These are phyloP conservation scores for Ustilago bromivora DNA, from an alignment of 1,284 basidiomycete species.

Conservation along the genomic window DNA sequence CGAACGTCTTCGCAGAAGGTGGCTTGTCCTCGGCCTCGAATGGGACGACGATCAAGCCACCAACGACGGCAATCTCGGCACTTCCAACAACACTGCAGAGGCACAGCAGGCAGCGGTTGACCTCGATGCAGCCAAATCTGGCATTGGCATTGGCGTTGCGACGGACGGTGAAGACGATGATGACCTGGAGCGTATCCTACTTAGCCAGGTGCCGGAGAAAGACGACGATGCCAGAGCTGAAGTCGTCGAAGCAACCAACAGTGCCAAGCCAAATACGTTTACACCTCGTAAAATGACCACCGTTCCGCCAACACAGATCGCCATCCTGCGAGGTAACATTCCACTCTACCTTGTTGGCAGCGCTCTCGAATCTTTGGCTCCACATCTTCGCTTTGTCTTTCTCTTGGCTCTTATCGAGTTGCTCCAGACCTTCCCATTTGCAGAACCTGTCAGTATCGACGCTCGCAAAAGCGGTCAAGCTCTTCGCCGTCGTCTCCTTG, in stretches of 20 bases:
- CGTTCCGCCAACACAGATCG: slow-evolving; percentile 54
- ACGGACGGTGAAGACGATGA: slow-evolving; percentile 14
- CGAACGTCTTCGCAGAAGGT: slow-evolving; percentile 83
- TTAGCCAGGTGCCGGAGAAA: slow-evolving; percentile 40
- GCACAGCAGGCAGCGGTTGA: slow-evolving; percentile 40
- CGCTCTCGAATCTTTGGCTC: slow-evolving; percentile 48
- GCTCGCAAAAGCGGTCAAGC: slow-evolving; percentile 43
- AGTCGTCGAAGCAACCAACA: slow-evolving; percentile 11
- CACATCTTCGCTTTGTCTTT: slow-evolving; percentile 52
- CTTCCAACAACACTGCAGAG: slow-evolving; percentile 24
- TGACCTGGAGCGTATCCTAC: slow-evolving; percentile 33
- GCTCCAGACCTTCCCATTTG: slow-evolving; percentile 57
- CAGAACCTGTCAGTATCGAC: slow-evolving; percentile 40
- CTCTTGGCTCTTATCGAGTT: slow-evolving; percentile 53
- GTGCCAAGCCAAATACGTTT: slow-evolving; percentile 34
- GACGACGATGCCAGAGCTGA: slow-evolving; percentile 37
- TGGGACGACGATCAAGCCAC: slow-evolving; percentile 31
- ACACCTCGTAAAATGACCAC: slow-evolving; percentile 25
- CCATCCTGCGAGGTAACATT: slow-evolving; percentile 58
- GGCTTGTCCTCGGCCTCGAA: slow-evolving; percentile 80
- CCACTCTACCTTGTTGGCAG: slow-evolving; percentile 56
- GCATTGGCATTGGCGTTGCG: neutral
- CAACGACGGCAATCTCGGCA: neutral
- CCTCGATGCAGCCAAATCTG: slow-evolving; percentile 22
- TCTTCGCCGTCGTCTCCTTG: slow-evolving; percentile 48